Conservation (phyloP, 2,329 filamentous ascomycete species). For the Lasiodiplodia theobromae region DNA sequence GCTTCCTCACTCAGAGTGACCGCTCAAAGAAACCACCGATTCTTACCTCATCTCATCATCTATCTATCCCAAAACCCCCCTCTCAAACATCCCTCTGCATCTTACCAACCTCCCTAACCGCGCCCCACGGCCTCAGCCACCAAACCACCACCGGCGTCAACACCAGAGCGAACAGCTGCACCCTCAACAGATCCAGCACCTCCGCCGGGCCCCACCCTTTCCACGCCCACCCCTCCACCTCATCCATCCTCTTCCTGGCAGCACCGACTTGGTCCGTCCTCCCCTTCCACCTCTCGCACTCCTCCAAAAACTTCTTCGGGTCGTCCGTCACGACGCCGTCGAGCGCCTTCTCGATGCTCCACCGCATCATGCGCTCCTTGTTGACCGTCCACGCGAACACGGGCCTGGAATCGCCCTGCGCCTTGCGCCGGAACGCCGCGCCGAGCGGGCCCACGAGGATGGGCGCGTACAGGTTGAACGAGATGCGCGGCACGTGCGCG, state of each 20-base stretch:
- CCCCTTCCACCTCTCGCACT: constrained; percentile 53
- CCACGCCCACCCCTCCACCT: constrained; percentile 7
- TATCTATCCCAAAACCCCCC: no score
- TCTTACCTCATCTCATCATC: background rate
- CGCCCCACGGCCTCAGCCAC: constrained; percentile 24
- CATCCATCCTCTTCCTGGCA: background rate
- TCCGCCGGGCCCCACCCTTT: background rate
- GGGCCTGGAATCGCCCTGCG: constrained; percentile 62
- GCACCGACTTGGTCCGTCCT: background rate
- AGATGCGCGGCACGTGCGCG: constrained; percentile 66
- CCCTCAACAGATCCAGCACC: constrained; percentile 6
- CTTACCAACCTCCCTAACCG: background rate
- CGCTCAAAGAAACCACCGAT: background rate
- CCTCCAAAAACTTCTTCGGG: constrained; percentile 70
- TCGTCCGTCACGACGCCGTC: constrained; percentile 91
- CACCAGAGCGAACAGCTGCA: constrained; percentile 15
- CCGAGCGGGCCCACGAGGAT: constrained; percentile 74
- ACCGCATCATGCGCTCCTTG: constrained; percentile 77
- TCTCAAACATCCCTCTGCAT: background rate
- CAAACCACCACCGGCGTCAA: constrained; percentile 18
- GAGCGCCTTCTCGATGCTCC: constrained; percentile 70
- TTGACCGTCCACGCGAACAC: constrained; percentile 91
- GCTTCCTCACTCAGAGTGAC: background rate
- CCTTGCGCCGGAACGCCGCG: constrained; percentile 68
- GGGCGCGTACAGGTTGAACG: constrained; percentile 79